These are phyloP conservation scores for Knoxia roxburghii DNA, from an alignment of 257 asterid species.

Conservation along the genomic window DNA sequence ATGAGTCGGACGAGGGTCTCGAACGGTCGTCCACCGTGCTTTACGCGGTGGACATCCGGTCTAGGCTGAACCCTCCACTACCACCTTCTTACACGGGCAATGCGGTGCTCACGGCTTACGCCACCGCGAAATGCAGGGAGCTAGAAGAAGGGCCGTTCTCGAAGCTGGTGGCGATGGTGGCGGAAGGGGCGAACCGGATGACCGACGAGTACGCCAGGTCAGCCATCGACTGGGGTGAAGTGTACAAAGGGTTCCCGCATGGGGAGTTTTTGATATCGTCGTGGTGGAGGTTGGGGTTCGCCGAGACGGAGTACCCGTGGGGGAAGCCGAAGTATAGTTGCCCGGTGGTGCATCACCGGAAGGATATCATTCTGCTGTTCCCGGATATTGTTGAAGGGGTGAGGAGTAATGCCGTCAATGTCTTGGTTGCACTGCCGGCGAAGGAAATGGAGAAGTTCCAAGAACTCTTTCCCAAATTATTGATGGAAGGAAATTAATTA, in stretches of 20 bases:
- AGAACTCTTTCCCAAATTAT: slow-evolving; percentile 32
- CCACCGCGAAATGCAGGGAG: slow-evolving; percentile 43
- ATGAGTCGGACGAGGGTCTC: not conserved
- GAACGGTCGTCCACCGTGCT: slow-evolving; percentile 49
- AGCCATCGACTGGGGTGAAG: slow-evolving; percentile 82
- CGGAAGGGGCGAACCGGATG: slow-evolving; percentile 58
- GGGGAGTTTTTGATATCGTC: slow-evolving; percentile 84
- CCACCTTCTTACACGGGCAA: slow-evolving; percentile 66
- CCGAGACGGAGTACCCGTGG: slow-evolving; percentile 74
- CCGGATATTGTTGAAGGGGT: slow-evolving; percentile 56
- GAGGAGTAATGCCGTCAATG: slow-evolving; percentile 47
- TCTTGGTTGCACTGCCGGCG: slow-evolving; percentile 71
- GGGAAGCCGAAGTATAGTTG: slow-evolving; percentile 78
- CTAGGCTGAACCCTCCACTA: slow-evolving; percentile 53
- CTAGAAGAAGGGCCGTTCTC: slow-evolving; percentile 48
- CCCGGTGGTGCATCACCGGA: slow-evolving; percentile 69
- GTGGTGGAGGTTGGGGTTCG: slow-evolving; percentile 91
- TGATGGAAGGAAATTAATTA: slow-evolving; percentile 4
- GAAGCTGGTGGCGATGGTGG: slow-evolving; percentile 43
- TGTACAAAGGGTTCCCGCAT: slow-evolving; percentile 74
- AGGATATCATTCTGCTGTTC: slow-evolving; percentile 62
- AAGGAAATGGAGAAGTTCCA: slow-evolving; percentile 64
- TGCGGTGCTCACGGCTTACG: slow-evolving; percentile 68
- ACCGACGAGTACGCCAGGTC: slow-evolving; percentile 67
- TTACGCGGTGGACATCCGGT: slow-evolving; percentile 66